Evolutionary conservation across 768 basidiomycete species (phyloP).

Genomic region (Boletus rubescentipes): DNA sequence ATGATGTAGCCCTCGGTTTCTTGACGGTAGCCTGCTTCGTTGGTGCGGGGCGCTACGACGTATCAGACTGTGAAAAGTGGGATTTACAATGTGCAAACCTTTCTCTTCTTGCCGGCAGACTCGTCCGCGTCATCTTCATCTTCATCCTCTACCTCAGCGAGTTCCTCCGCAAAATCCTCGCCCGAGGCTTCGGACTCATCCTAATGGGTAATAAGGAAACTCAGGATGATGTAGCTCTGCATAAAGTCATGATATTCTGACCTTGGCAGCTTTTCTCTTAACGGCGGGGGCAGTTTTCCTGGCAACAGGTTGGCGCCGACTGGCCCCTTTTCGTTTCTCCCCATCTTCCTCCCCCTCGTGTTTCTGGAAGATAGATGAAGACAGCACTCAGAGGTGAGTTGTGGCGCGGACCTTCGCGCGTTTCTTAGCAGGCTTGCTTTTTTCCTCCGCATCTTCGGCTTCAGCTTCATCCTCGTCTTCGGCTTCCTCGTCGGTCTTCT

Average conservation of each 20-base stretch:
- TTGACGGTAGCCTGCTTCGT: constrained; percentile 48
- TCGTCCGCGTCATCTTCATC: constrained; percentile 42
- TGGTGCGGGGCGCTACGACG: constrained; percentile 39
- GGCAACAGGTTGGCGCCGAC: constrained; percentile 42
- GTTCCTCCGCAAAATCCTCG: constrained; percentile 47
- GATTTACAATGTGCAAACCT: constrained; percentile 42
- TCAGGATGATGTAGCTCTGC: background rate
- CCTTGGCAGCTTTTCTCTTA: constrained; percentile 45
- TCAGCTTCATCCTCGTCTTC: constrained; percentile 38
- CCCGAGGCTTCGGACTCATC: constrained; percentile 41
- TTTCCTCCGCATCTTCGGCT: constrained; percentile 26
- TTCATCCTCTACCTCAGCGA: constrained; percentile 47
- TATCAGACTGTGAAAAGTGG: constrained; percentile 3
- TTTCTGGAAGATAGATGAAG: constrained; percentile 27
- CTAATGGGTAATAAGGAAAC: constrained; percentile 4
- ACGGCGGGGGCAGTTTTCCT: constrained; percentile 55
- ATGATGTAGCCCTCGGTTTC: constrained; percentile 28
- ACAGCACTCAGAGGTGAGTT: constrained; percentile 2
- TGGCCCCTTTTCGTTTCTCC: constrained; percentile 50
- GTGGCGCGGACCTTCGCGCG: constrained; percentile 35
- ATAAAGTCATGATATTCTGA: constrained; percentile 11
- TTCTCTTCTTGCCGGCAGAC: constrained; percentile 60
- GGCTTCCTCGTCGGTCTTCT: constrained; percentile 34
- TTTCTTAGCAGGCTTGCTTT: constrained; percentile 35
- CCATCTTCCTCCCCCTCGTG: constrained; percentile 32